Conservation (phyloP, 345 rosid species). For the Gossypium raimondii region DNA sequence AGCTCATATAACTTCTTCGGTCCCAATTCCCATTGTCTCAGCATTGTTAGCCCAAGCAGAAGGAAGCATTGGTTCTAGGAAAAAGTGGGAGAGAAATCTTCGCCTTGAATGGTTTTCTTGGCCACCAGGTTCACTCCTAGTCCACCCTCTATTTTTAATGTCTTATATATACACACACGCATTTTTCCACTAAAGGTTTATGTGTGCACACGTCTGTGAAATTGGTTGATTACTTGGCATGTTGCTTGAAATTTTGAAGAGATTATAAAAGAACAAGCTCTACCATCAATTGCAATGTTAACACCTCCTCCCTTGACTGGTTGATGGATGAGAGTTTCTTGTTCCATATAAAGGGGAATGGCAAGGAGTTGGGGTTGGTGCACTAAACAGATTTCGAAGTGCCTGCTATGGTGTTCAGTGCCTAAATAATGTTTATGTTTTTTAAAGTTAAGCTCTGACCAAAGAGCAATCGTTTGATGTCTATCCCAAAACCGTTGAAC, state of each 20-base stretch:
- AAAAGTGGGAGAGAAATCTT: slow-evolving; percentile 74
- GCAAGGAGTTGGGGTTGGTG: not conserved
- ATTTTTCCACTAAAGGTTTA: not conserved
- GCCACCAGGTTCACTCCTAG: slow-evolving; percentile 68
- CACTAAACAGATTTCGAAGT: not conserved
- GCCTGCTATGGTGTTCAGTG: not conserved
- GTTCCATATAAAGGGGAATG: not conserved
- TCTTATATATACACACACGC: not conserved
- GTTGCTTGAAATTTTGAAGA: not conserved
- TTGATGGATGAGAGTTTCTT: not conserved
- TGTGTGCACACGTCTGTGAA: not conserved
- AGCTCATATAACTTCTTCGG: slow-evolving; percentile 40
- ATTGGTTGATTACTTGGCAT: not conserved
- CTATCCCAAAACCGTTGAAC: not conserved
- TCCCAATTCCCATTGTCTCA: slow-evolving; percentile 65
- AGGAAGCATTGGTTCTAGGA: slow-evolving; percentile 77
- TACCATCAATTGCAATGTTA: not conserved
- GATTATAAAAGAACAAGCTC: not conserved
- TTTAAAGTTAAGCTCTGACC: not conserved
- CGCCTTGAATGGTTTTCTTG: slow-evolving; percentile 85
- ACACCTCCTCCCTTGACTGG: not conserved
- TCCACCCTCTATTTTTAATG: not conserved
- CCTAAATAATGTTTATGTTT: not conserved
- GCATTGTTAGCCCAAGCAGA: slow-evolving; percentile 79
- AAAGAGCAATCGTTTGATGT: not conserved